Percentiles rank a stretch among this genome's conserved stretches.
phyloP scores from a whole-genome alignment of 1,284 basidiomycete genomes.

The Mycena sp. region DNA sequence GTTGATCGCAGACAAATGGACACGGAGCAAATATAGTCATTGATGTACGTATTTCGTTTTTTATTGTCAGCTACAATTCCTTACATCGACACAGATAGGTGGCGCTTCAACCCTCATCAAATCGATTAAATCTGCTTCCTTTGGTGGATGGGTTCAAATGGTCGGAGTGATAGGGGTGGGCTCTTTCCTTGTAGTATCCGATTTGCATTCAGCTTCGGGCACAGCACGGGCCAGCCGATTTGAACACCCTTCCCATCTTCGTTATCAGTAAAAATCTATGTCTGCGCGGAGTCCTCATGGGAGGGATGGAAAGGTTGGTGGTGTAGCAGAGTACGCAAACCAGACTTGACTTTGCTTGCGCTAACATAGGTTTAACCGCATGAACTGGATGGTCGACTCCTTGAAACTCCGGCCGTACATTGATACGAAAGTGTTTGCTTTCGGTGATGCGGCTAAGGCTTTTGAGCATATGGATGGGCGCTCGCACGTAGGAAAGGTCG shows the following conservation, averaged over 20 bases:
- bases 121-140: conserved; percentile 5
- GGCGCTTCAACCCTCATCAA: conserved; percentile 9
- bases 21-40: conserved; percentile 37
- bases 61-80: neutral
- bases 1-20: conserved; percentile 28
- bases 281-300: conserved; percentile 36
- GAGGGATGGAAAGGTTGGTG: conserved; percentile 36
- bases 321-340: neutral
- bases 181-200: conserved; percentile 5
- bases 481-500: conserved; percentile 52
- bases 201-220: conserved; percentile 51
- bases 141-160: conserved; percentile 16
- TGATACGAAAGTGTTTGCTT: conserved; percentile 53
- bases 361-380: conserved; percentile 48
- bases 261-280: conserved; percentile 46
- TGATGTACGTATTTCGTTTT: conserved; percentile 21
- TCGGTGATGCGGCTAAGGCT: conserved; percentile 51
- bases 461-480: conserved; percentile 50
- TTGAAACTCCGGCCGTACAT: conserved; percentile 48
- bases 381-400: conserved; percentile 49
- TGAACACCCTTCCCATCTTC: conserved; percentile 25
- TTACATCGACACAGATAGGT: conserved; percentile 1
- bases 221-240: conserved; percentile 53
- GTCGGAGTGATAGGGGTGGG: conserved; percentile 29
- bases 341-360: too few relatives aligned